phyloP scores from a whole-genome alignment of 2,329 filamentous ascomycete genomes.

The Ustilaginoidea virens region DNA sequence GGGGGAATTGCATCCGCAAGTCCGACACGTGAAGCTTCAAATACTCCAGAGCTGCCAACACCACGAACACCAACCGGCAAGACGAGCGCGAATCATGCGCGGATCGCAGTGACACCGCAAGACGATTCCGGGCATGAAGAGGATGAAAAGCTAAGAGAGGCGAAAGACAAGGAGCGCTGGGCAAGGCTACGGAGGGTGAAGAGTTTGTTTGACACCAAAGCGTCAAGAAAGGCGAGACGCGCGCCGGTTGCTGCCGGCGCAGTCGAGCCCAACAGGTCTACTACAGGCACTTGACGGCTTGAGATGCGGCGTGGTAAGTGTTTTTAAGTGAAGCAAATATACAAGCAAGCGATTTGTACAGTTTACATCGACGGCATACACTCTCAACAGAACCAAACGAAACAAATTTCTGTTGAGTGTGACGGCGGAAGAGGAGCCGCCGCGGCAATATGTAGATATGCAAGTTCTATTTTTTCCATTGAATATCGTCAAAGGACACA shows the following conservation, averaged over 20 bases:
- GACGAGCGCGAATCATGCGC: too few species aligned
- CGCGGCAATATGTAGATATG: neutral
- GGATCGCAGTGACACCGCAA: conserved; percentile 3
- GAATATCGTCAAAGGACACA: conserved; percentile 23
- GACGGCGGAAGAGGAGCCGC: too few species aligned
- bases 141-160: conserved; percentile 30
- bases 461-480: conserved; percentile 16
- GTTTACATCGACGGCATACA: too few species aligned
- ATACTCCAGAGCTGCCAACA: conserved; percentile 6
- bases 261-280: conserved; percentile 12
- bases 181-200: conserved; percentile 55
- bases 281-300: conserved; percentile 3
- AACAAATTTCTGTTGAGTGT: too few species aligned
- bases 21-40: neutral
- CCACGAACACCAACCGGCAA: conserved; percentile 6
- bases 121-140: conserved; percentile 16
- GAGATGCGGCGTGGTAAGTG: neutral
- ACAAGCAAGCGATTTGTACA: too few species aligned
- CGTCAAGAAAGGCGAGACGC: conserved; percentile 33
- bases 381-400: too few species aligned
- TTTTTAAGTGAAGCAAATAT: conserved; percentile 1
- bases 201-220: conserved; percentile 54
- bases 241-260: conserved; percentile 27
- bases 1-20: conserved; percentile 2
- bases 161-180: conserved; percentile 59